phyloP scores from a whole-genome alignment of 2,329 filamentous ascomycete species.

The Penicillium sp. region DNA sequence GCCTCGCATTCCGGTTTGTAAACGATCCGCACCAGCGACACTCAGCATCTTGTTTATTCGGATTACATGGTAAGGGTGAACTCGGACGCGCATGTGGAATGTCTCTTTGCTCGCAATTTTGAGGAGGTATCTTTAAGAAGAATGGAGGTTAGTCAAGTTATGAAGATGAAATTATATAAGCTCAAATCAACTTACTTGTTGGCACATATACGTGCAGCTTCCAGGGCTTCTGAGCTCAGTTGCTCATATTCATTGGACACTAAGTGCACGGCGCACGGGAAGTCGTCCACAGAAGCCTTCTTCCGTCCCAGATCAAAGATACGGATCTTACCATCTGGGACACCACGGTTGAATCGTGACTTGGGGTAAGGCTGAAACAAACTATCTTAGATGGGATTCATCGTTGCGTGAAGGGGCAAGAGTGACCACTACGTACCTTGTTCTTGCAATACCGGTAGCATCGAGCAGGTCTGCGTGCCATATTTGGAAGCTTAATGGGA shows the following conservation, averaged over 20 bases:
- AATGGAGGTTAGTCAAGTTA: not conserved
- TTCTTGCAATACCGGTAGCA: not conserved
- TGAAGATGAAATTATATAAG: too few relatives aligned
- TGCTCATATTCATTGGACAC: constrained; percentile 8
- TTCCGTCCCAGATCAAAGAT: constrained; percentile 1
- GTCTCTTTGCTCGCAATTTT: not conserved
- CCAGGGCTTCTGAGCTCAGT: constrained; percentile 3
- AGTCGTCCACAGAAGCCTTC: constrained; percentile 7
- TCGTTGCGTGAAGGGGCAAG: not conserved
- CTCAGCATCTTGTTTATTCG: not conserved
- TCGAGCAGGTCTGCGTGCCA: not conserved
- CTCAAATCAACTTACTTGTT: not conserved
- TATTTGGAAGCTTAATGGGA: not conserved
- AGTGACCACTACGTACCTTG: not conserved
- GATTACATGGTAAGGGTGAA: not conserved
- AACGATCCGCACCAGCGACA: not conserved
- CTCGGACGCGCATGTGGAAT: not conserved
- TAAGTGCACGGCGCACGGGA: constrained; percentile 2
- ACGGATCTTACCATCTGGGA: not conserved
- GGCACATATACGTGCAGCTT: constrained; percentile 8
- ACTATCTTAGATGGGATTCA: not conserved
- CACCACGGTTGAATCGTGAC: not conserved
- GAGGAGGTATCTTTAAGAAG: not conserved
- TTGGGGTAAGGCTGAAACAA: not conserved
- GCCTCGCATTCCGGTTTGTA: not conserved